These are phyloP conservation scores for Boletus vermiculosoides DNA, from an alignment of 768 basidiomycete genomes.

Conservation along the genomic window DNA sequence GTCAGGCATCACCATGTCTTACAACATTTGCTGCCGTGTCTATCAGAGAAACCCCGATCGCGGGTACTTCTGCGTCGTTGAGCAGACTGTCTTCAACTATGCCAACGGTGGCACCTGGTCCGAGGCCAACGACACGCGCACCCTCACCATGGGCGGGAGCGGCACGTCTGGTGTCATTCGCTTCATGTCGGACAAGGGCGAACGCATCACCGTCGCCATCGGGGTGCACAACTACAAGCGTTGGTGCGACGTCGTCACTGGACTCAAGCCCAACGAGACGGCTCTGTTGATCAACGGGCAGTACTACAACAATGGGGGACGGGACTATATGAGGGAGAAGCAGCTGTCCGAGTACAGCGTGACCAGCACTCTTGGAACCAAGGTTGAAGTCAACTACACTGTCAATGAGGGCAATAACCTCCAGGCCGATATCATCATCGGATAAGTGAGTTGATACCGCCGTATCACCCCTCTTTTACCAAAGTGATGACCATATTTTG, in stretches of 20 bases:
- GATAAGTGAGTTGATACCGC: background rate
- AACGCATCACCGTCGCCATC: constrained; percentile 34
- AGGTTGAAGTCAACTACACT: background rate
- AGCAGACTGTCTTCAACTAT: constrained; percentile 6
- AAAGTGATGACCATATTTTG: background rate
- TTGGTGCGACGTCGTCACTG: constrained; percentile 40
- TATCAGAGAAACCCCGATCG: constrained; percentile 7
- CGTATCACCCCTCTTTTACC: background rate
- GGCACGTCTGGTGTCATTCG: constrained; percentile 41
- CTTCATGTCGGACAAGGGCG: constrained; percentile 29
- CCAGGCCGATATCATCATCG: constrained; percentile 3
- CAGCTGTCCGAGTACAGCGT: constrained; percentile 5
- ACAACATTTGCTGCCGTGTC: background rate
- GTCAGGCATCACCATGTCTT: constrained; percentile 7
- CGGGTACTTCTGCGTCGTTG: constrained; percentile 1
- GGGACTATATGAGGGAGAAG: constrained; percentile 1
- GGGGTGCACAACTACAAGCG: constrained; percentile 41
- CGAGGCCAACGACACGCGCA: constrained; percentile 14
- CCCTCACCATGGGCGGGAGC: constrained; percentile 38
- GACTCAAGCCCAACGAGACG: constrained; percentile 26
- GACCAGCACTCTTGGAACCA: constrained; percentile 9
- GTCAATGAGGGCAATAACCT: constrained; percentile 8
- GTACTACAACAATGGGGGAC: constrained; percentile 25
- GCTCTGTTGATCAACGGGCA: constrained; percentile 25
- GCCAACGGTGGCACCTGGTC: constrained; percentile 31